These are phyloP conservation scores for Candida jianshihensis DNA, from an alignment of 805 yeast genomes.

Conservation along the genomic window DNA sequence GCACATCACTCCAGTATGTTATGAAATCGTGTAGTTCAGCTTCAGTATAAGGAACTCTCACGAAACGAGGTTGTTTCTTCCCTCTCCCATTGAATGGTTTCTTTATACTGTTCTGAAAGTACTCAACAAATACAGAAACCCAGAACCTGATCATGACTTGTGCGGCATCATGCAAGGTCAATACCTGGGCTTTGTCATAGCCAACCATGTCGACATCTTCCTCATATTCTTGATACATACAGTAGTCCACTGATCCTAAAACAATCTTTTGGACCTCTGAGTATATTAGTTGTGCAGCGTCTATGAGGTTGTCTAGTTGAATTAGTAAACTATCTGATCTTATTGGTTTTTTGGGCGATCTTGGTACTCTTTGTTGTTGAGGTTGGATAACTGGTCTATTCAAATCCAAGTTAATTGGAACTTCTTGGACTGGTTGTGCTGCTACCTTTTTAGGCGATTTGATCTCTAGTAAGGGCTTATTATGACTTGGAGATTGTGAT, in stretches of 20 bases:
- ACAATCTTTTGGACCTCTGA: constrained; percentile 35
- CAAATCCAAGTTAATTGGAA: neutral
- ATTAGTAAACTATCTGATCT: neutral
- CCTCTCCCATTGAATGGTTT: constrained; percentile 19
- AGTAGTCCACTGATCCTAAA: constrained; percentile 40
- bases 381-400: neutral
- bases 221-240: constrained; percentile 49
- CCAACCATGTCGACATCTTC: constrained; percentile 45
- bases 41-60: constrained; percentile 23
- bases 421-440: neutral
- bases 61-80: constrained; percentile 19
- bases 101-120: constrained; percentile 26
- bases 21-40: constrained; percentile 34
- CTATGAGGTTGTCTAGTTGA: constrained; percentile 1
- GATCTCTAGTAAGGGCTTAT: neutral
- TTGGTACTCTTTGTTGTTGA: neutral
- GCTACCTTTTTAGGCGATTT: neutral
- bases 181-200: constrained; percentile 32
- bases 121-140: constrained; percentile 51
- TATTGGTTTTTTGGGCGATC: neutral
- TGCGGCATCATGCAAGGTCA: constrained; percentile 36
- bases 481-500: neutral
- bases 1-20: constrained; percentile 44
- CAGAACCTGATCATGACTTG: constrained; percentile 38
- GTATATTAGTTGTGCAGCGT: constrained; percentile 25